Percentiles rank a stretch among this genome's conserved stretches.
Evolutionary conservation across 1,139 yeast species (phyloP).

Genomic region (Keqinozyma sinolaborantium): DNA sequence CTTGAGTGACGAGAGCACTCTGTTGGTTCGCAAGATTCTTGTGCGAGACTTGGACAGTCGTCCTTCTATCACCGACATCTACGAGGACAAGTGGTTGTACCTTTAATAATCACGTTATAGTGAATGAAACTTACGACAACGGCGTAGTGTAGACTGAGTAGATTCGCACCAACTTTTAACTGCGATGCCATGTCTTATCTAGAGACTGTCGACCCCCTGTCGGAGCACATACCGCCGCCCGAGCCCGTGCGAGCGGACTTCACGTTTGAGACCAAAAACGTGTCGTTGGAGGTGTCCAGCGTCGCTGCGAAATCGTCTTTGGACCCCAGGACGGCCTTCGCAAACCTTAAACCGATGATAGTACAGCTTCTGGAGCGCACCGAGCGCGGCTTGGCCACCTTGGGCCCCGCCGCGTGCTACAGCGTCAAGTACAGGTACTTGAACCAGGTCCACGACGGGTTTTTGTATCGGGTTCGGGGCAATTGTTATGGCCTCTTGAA

Average conservation of each 20-base stretch:
- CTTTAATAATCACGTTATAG: slow-evolving; percentile 1
- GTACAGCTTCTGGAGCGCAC: background rate
- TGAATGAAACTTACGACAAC: background rate
- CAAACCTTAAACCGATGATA: background rate
- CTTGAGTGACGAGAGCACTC: slow-evolving; percentile 55
- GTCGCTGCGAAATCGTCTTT: background rate
- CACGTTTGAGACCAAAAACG: background rate
- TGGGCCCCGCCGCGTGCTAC: background rate
- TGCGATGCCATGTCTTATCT: background rate
- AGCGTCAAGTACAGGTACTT: background rate
- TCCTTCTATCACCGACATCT: slow-evolving; percentile 70
- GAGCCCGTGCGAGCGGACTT: background rate
- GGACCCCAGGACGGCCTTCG: background rate
- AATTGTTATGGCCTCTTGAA: background rate
- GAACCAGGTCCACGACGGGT: background rate
- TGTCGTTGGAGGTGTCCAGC: background rate
- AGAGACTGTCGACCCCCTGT: too few relatives aligned
- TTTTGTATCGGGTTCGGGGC: background rate
- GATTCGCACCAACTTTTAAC: background rate
- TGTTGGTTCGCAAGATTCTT: slow-evolving; percentile 61
- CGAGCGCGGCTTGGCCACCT: too few relatives aligned
- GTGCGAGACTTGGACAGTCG: slow-evolving; percentile 60
- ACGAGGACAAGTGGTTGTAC: slow-evolving; percentile 65
- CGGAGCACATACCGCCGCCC: background rate
- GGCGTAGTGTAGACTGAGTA: background rate